Percentiles rank a stretch among this genome's conserved stretches.
These are phyloP conservation scores for Annona squamosa DNA, from an alignment of 164 flowering plant species.

Conservation along the genomic window DNA sequence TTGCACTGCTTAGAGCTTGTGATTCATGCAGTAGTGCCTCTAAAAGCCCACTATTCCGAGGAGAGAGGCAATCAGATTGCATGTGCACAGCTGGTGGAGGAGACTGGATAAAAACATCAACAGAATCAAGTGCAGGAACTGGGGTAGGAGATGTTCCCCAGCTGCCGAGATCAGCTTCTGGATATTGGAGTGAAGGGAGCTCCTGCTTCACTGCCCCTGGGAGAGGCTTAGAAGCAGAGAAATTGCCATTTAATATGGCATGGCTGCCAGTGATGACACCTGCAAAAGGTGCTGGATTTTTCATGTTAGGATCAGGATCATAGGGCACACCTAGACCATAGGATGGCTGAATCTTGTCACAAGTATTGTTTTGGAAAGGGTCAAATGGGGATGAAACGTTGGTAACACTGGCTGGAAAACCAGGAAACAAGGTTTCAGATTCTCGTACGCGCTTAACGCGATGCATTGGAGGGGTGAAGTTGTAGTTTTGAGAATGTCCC, in stretches of 20 bases:
- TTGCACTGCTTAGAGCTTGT: slow-evolving; percentile 28
- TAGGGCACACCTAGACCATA: slow-evolving; percentile 34
- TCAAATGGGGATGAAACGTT: slow-evolving; percentile 28
- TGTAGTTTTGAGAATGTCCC: slow-evolving; percentile 38
- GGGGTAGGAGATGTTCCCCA: slow-evolving; percentile 37
- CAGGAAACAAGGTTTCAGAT: slow-evolving; percentile 29
- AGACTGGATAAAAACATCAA: slow-evolving; percentile 26
- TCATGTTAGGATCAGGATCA: slow-evolving; percentile 28
- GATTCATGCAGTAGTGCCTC: slow-evolving; percentile 61
- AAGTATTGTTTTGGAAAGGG: slow-evolving; percentile 38
- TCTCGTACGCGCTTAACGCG: slow-evolving; percentile 56
- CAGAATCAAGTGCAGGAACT: slow-evolving; percentile 19
- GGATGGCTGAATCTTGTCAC: slow-evolving; percentile 31
- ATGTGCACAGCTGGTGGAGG: slow-evolving; percentile 23
- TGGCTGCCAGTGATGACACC: slow-evolving; percentile 49
- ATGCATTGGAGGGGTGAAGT: slow-evolving; percentile 31
- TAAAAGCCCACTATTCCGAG: slow-evolving; percentile 58
- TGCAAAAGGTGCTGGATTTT: slow-evolving; percentile 16
- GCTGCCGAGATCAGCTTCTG: slow-evolving; percentile 52
- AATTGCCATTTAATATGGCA: slow-evolving; percentile 71
- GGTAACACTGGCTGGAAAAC: slow-evolving; percentile 22
- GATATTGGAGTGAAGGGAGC: slow-evolving; percentile 99
- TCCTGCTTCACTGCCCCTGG: slow-evolving; percentile 75
- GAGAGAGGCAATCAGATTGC: slow-evolving; percentile 44
- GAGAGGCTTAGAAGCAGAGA: slow-evolving; percentile 77